These are phyloP conservation scores for Colletotrichum magnum DNA, from an alignment of 2,329 filamentous ascomycete genomes.

Conservation along the genomic window DNA sequence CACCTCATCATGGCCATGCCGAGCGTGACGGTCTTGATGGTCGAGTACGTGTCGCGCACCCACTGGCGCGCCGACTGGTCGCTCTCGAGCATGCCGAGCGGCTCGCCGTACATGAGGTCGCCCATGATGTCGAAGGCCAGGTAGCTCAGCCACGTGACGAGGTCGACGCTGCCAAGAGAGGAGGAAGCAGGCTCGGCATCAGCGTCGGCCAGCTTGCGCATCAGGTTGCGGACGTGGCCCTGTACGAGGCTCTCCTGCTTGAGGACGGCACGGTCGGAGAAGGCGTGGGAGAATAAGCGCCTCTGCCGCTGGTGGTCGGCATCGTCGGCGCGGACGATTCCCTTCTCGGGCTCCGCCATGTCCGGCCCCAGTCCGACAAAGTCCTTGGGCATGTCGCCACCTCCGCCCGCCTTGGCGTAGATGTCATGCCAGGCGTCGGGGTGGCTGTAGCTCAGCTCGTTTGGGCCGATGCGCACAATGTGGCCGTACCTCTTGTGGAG, in stretches of 20 bases:
- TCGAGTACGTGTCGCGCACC: constrained; percentile 45
- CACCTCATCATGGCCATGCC: constrained; percentile 38
- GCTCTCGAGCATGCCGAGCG: constrained; percentile 47
- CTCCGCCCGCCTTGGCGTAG: constrained; percentile 36
- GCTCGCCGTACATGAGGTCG: constrained; percentile 49
- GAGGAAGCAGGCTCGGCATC: constrained; percentile 16
- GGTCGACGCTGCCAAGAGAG: constrained; percentile 41
- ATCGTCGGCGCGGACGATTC: constrained; percentile 36
- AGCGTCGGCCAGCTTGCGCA: constrained; percentile 33
- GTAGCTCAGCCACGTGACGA: constrained; percentile 44
- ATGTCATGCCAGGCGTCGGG: constrained; percentile 42
- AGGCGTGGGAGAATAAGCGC: constrained; percentile 47
- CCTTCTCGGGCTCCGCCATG: constrained; percentile 46
- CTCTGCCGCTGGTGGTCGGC: constrained; percentile 39
- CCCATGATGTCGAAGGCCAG: constrained; percentile 51
- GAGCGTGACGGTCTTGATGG: constrained; percentile 39
- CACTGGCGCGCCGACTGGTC: constrained; percentile 45
- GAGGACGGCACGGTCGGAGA: constrained; percentile 48
- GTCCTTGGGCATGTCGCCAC: constrained; percentile 43
- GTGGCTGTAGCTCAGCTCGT: constrained; percentile 41
- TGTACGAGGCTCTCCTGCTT: constrained; percentile 49
- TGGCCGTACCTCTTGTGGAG: constrained; percentile 45
- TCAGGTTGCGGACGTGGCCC: constrained; percentile 42
- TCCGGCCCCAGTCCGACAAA: constrained; percentile 49
- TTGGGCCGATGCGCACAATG: constrained; percentile 39